Evolutionary conservation across 169 alveolate species (phyloP), one percentile per base, ranked within the genome.

Genomic region (Eimeria maxima): DNA sequence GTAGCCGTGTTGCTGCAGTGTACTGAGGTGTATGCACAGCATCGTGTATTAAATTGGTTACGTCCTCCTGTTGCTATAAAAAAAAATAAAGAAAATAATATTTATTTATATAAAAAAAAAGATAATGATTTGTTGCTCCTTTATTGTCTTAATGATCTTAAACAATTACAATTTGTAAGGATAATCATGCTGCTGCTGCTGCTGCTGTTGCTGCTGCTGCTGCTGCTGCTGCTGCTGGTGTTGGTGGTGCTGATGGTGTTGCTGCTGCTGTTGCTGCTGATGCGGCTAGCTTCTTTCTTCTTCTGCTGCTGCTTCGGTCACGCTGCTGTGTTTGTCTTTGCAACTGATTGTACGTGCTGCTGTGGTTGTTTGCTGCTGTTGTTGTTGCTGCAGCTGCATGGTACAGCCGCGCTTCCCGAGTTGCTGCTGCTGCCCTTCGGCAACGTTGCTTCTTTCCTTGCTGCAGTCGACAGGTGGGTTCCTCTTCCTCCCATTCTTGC

Each of bases 1-100:
- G 0, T 90, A 57, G 44, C 89, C 18, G 71, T 80, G 55, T 88
- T 90, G 74, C 95, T 90, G 71, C 95, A 65, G 57, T 90, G 95
- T 88, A 80, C 76, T 29, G 42, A 78, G 24, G 27, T 55, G 76
- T 90, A 53, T 45, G 38, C 73, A 10, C 87, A 90, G 76, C 71
- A 90, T 71, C 95, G 95, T 24, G 95, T 90, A 10, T 73, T 45
- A 7, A 50, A 50, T 1, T 73, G 84, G 84, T 24, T 73, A 50
- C 8, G 84, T 14, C 84, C 84, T 29, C 84, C 84, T 44, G 84
- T 73, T 29, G 84, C 84, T n/a, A 50, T 29, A 44, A 29, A 73
- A 27, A 18, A 73, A 38, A 38, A 22, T n/a, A n/a, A n/a, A n/a
- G n/a, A n/a, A n/a, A n/a, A n/a, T n/a, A n/a, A n/a, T n/a, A n/a